phyloP scores from a whole-genome alignment of 2,329 filamentous ascomycete genomes.

The Shiraia bambusicola region DNA sequence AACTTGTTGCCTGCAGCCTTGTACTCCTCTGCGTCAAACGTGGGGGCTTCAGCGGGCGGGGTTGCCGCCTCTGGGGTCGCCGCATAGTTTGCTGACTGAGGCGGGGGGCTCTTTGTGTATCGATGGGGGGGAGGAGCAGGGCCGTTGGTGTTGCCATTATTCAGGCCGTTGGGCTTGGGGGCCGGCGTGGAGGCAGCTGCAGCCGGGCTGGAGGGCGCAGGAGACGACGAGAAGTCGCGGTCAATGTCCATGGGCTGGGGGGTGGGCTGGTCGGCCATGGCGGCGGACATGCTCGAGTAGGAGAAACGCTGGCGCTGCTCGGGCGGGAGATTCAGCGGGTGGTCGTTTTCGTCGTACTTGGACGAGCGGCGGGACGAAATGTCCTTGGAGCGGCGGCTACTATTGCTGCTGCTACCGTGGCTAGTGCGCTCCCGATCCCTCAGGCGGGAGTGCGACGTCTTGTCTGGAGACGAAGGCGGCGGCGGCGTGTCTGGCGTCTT shows the following conservation, averaged over 20 bases:
- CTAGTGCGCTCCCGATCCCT: conserved; percentile 34
- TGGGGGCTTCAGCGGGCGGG: conserved; percentile 45
- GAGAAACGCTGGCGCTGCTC: conserved; percentile 81
- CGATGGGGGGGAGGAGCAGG: conserved; percentile 74
- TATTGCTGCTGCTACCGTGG: neutral
- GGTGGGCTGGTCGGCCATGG: conserved; percentile 54
- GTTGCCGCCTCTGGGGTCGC: conserved; percentile 43
- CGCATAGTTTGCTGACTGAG: conserved; percentile 43
- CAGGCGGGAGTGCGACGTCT: conserved; percentile 36
- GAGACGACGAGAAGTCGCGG: conserved; percentile 60
- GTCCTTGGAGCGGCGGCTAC: conserved; percentile 30
- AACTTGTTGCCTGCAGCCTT: conserved; percentile 94
- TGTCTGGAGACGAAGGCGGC: conserved; percentile 43
- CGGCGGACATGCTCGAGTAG: conserved; percentile 66
- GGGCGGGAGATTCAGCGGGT: conserved; percentile 86
- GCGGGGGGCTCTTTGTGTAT: conserved; percentile 52
- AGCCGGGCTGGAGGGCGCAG: conserved; percentile 53
- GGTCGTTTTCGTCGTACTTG: conserved; percentile 67
- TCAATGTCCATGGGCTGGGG: conserved; percentile 76
- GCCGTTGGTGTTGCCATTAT: conserved; percentile 50
- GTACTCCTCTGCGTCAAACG: conserved; percentile 83
- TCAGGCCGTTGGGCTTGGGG: conserved; percentile 52
- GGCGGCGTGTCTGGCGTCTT: conserved; percentile 31
- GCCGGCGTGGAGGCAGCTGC: conserved; percentile 49
- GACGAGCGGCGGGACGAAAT: conserved; percentile 43